These are phyloP conservation scores for Alnus rubra DNA, from an alignment of 306 rosid species.

Conservation along the genomic window DNA sequence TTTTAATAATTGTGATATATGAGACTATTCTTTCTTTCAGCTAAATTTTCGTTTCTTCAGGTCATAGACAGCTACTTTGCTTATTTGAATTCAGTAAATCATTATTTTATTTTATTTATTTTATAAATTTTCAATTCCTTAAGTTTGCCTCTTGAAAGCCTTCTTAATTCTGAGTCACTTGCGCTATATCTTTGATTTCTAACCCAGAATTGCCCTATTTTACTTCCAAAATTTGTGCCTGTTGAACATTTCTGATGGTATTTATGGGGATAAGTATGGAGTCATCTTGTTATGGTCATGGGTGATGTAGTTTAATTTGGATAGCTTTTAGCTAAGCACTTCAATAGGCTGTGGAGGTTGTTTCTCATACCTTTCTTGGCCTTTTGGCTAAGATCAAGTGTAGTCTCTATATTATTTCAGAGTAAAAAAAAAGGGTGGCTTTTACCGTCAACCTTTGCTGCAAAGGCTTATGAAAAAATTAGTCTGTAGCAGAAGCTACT, in stretches of 20 bases:
- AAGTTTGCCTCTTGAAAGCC: neutral
- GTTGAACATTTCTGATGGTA: neutral
- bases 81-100: neutral
- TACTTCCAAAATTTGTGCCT: neutral
- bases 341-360: neutral
- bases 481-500: neutral
- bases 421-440: neutral
- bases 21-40: neutral
- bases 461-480: neutral
- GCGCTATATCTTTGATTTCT: neutral
- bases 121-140: neutral
- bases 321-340: neutral
- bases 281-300: neutral
- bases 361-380: neutral
- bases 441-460: neutral
- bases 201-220: neutral
- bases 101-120: neutral
- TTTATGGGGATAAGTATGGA: neutral
- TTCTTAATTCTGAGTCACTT: neutral
- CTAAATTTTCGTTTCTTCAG: neutral
- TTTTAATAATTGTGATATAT: neutral
- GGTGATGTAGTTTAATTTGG: neutral
- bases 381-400: too few species aligned
- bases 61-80: neutral
- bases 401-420: neutral